phyloP scores from a whole-genome alignment of 139 green algal species.

The Trebouxia sp. region DNA sequence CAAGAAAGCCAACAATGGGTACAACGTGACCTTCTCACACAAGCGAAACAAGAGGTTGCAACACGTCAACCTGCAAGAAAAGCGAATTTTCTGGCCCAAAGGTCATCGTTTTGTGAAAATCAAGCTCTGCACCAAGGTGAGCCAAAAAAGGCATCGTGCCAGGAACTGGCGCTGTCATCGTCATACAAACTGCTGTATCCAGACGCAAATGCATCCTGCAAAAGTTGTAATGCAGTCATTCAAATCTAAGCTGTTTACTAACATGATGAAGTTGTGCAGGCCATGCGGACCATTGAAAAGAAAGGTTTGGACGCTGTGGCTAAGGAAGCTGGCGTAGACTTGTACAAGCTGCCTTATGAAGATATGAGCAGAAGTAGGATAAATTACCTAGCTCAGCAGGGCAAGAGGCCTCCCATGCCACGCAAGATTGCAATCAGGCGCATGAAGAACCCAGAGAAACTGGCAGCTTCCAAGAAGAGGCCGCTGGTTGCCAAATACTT shows the following conservation, averaged over 20 bases:
- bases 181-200: no score
- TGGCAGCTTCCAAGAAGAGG: slow-evolving; percentile 75
- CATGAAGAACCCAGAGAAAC: slow-evolving; percentile 91
- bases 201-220: no score
- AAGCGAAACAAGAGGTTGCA: slow-evolving; percentile 97
- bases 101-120: slow-evolving; percentile 77
- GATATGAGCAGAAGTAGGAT: slow-evolving; percentile 37
- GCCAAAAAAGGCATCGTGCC: not conserved
- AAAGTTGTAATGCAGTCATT: no score
- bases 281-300: slow-evolving; percentile 85
- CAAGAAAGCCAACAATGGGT: slow-evolving; percentile 96
- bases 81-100: slow-evolving; percentile 68
- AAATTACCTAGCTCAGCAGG: slow-evolving; percentile 48
- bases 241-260: no score
- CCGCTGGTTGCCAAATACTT: slow-evolving; percentile 57
- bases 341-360: slow-evolving; percentile 85
- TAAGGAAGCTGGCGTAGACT: slow-evolving; percentile 84
- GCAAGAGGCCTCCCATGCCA: slow-evolving; percentile 26
- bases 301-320: slow-evolving; percentile 91
- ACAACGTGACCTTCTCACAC: slow-evolving; percentile 93
- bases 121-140: slow-evolving; percentile 72
- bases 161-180: no score
- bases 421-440: slow-evolving; percentile 58
- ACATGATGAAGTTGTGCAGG: slow-evolving; percentile 20
- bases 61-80: slow-evolving; percentile 90